Conservation (phyloP, 176 grass and related monocot species). For the Tillandsia leiboldiana region DNA sequence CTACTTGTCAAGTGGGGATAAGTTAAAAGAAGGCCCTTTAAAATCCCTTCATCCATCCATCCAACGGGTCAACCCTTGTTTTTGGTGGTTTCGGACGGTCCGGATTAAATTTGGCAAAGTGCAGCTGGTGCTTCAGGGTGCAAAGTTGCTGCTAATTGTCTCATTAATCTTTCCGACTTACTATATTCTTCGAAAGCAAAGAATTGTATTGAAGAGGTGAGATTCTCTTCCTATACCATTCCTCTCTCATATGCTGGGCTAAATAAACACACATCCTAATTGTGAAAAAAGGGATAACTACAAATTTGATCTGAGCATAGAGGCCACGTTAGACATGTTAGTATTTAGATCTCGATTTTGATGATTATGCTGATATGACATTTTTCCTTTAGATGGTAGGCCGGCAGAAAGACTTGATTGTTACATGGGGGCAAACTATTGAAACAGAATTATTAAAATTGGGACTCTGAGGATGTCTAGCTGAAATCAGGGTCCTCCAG, state of each 20-base stretch:
- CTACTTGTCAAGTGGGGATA: conserved; percentile 14
- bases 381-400: no score
- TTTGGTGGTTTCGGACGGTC: conserved; percentile 74
- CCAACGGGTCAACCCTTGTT: conserved; percentile 40
- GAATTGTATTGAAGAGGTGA: conserved; percentile 53
- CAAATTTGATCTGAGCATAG: no score
- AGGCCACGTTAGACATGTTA: no score
- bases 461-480: no score
- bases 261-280: no score
- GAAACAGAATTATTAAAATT: no score
- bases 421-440: no score
- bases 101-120: conserved; percentile 53
- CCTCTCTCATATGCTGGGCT: background rate
- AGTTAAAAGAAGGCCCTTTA: conserved; percentile 15
- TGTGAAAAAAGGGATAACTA: no score
- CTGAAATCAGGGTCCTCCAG: no score
- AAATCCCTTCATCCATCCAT: conserved; percentile 24
- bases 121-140: conserved; percentile 51
- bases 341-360: no score
- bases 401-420: no score
- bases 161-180: conserved; percentile 47
- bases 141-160: conserved; percentile 51
- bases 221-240: background rate
- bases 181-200: conserved; percentile 45
- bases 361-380: no score